Evolutionary conservation across 345 rosid species (phyloP).

Genomic region (Microcos paniculata): DNA sequence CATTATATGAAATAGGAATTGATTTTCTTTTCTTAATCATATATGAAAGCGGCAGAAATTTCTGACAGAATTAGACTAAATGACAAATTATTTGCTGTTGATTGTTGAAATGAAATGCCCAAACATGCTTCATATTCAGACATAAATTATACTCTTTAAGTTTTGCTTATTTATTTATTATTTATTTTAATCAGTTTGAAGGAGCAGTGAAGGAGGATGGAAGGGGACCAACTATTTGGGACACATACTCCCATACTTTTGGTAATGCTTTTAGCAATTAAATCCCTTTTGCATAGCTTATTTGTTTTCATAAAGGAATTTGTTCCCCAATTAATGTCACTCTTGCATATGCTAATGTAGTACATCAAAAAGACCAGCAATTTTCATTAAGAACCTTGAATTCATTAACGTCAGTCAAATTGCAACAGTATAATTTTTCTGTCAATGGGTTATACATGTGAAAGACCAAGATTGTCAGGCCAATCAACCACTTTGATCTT

Average conservation of each 20-base stretch:
- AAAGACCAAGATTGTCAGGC: background rate
- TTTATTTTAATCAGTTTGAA: slow-evolving; percentile 54
- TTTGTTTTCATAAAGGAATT: too few species aligned
- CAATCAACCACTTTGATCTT: background rate
- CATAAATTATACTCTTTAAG: background rate
- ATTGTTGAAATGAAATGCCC: background rate
- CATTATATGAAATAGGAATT: background rate
- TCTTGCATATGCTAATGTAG: too few species aligned
- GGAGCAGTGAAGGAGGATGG: slow-evolving; percentile 92
- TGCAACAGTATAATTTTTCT: background rate
- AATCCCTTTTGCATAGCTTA: too few species aligned
- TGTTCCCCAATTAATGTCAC: too few species aligned
- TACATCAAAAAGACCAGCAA: background rate
- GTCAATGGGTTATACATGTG: background rate
- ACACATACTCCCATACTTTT: slow-evolving; percentile 64
- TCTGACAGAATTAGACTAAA: background rate
- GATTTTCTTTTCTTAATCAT: background rate
- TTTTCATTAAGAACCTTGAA: background rate
- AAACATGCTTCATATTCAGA: background rate
- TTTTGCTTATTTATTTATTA: background rate
- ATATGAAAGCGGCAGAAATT: background rate
- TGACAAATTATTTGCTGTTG: slow-evolving; percentile 1
- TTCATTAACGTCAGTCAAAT: too few species aligned
- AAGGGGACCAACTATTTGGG: slow-evolving; percentile 90
- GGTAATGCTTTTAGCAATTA: slow-evolving; percentile 29